These are phyloP conservation scores for Camellia japonica DNA, from an alignment of 148 eudicot species.

Conservation along the genomic window DNA sequence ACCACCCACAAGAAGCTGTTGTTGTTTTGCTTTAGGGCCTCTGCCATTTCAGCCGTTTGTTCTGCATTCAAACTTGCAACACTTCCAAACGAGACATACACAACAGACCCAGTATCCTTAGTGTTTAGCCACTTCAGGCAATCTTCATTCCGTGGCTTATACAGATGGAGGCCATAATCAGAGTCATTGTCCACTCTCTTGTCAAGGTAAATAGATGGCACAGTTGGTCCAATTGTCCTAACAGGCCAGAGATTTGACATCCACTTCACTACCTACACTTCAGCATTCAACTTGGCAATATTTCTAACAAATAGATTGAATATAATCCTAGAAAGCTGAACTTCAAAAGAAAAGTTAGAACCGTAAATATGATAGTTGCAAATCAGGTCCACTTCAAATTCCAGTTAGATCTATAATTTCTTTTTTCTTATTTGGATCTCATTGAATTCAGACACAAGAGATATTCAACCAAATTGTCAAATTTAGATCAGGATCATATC, in stretches of 20 bases:
- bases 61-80: conserved; percentile 21
- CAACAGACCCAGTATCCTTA: conserved; percentile 16
- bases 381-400: background rate
- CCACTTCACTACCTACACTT: conserved; percentile 4
- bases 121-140: conserved; percentile 33
- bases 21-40: conserved; percentile 24
- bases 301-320: background rate
- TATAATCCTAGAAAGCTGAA: background rate
- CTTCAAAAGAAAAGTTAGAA: background rate
- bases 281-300: background rate
- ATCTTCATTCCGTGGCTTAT: background rate
- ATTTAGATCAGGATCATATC: background rate
- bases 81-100: conserved; percentile 37
- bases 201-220: conserved; percentile 10
- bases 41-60: conserved; percentile 34
- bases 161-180: background rate
- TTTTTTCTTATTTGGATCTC: no score
- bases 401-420: background rate
- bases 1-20: conserved; percentile 33
- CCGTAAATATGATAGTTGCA: background rate
- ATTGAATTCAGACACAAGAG: background rate
- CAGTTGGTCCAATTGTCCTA: conserved; percentile 5
- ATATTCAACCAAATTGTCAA: background rate
- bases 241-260: conserved; percentile 13
- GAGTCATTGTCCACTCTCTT: background rate